Evolutionary conservation across 2,329 filamentous ascomycete species (phyloP), one percentile per base, ranked within the genome.

Genomic region (Sclerotiophoma versabilis): DNA sequence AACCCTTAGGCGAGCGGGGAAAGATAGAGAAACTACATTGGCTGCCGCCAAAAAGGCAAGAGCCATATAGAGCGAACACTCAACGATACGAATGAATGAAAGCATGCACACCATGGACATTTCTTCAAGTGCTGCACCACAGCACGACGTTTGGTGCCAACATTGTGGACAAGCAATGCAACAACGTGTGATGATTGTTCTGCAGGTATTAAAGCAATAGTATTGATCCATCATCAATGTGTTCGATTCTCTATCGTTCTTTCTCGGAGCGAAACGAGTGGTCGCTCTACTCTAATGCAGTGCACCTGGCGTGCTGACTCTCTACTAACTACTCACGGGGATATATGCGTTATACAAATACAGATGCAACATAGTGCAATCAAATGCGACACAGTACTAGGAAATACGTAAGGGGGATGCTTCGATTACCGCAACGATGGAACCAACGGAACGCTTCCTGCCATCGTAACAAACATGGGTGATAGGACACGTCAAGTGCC

Each of bases 381-480:
- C 17, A 20, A 22, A 48, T 26, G 30, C 26, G 38, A 41, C 34
- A 41, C n/a, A 11, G 27, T 32, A 44, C 32, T 48, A 41, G 49
- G 42, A 30, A 39, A 46, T 34, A 46, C 22, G 32, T 44, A 17
- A 36, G 15, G 11, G 30, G n/a, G 15, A 38, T 25, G 30, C 15
- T 30, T 20, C 20, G 11, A 51, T 51, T 51, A 50, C 32, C 48
- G 39, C 41, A 26, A 44, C 47, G 57, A 66, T 70, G 66, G 65
- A 53, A 44, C 65, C 68, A 42, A 58, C 66, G 70, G 68, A 70
- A 71, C 69, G 61, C 68, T 71, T 71, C 68, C 70, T 68, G 69
- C 68, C 68, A 70, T 64, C 65, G 57, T 50, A 9, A 29, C 17
- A 29, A 26, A 26, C 25, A 27, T 15, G n/a, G n/a, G n/a, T 12